These are phyloP conservation scores for Cruciata laevipes DNA, from an alignment of 257 asterid species.

Conservation along the genomic window DNA sequence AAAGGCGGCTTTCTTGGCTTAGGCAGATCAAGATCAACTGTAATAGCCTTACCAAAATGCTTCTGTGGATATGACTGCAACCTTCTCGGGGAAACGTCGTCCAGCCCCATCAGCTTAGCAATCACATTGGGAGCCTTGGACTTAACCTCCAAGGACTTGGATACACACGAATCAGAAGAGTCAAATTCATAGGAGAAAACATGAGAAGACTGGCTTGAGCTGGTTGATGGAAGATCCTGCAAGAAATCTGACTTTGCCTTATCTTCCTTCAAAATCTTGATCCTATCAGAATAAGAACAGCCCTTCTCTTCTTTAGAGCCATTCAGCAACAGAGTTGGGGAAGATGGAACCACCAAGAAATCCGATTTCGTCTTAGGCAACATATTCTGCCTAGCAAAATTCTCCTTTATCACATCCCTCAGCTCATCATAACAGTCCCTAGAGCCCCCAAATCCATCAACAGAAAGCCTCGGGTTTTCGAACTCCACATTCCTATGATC, in stretches of 20 bases:
- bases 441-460: slow-evolving; percentile 28
- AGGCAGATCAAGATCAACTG: slow-evolving; percentile 51
- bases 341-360: slow-evolving; percentile 4
- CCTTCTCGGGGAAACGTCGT: slow-evolving; percentile 34
- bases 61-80: not conserved
- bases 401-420: slow-evolving; percentile 56
- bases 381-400: slow-evolving; percentile 57
- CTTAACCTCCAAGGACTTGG: slow-evolving; percentile 28
- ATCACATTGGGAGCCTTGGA: slow-evolving; percentile 46
- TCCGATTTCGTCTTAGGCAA: slow-evolving; percentile 26
- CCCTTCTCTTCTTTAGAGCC: slow-evolving; percentile 16
- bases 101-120: slow-evolving; percentile 81
- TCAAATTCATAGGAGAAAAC: slow-evolving; percentile 26
- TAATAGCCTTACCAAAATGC: slow-evolving; percentile 17
- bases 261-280: slow-evolving; percentile 15
- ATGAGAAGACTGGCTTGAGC: slow-evolving; percentile 53
- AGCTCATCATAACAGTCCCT: slow-evolving; percentile 69
- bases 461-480: slow-evolving; percentile 37
- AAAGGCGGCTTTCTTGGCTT: slow-evolving; percentile 38
- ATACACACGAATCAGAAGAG: slow-evolving; percentile 33
- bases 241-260: slow-evolving; percentile 23
- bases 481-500: slow-evolving; percentile 19
- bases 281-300: slow-evolving; percentile 3
- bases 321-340: slow-evolving; percentile 2
- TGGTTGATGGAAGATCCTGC: slow-evolving; percentile 35